Percentiles rank a stretch among this genome's conserved stretches.
These are phyloP conservation scores for Volvariella volvacea DNA, from an alignment of 1,284 basidiomycete species.

Conservation along the genomic window DNA sequence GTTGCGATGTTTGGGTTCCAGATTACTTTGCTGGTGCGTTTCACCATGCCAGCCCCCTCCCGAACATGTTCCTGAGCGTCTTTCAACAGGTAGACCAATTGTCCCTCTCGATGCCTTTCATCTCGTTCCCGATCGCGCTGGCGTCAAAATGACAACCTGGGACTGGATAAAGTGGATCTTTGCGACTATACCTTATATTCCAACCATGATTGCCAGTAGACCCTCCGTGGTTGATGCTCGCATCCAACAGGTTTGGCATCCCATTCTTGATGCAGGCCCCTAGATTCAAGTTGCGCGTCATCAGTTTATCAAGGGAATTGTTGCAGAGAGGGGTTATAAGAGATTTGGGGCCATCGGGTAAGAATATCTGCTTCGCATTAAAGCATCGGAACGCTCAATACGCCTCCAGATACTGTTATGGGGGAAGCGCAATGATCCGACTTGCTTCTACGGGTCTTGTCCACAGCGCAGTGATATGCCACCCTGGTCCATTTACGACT, in stretches of 20 bases:
- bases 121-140: constrained; percentile 32
- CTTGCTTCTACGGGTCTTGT: constrained; percentile 35
- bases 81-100: constrained; percentile 32
- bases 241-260: constrained; percentile 18
- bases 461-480: constrained; percentile 45
- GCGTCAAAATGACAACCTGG: constrained; percentile 26
- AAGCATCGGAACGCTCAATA: not conserved
- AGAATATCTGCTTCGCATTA: constrained; percentile 4
- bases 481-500: constrained; percentile 40
- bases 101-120: constrained; percentile 27
- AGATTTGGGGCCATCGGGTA: constrained; percentile 58
- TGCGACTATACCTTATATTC: constrained; percentile 23
- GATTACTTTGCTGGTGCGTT: constrained; percentile 40
- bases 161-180: constrained; percentile 26
- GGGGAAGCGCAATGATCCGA: constrained; percentile 37
- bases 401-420: constrained; percentile 50
- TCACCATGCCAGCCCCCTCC: constrained; percentile 11
- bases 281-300: not conserved
- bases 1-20: constrained; percentile 59
- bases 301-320: constrained; percentile 44
- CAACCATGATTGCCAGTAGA: constrained; percentile 28
- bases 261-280: not conserved
- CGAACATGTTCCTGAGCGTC: constrained; percentile 12
- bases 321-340: constrained; percentile 45
- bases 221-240: constrained; percentile 32